Conservation (phyloP, 2,329 filamentous ascomycete genomes). For the Fusarium austroafricanum region DNA sequence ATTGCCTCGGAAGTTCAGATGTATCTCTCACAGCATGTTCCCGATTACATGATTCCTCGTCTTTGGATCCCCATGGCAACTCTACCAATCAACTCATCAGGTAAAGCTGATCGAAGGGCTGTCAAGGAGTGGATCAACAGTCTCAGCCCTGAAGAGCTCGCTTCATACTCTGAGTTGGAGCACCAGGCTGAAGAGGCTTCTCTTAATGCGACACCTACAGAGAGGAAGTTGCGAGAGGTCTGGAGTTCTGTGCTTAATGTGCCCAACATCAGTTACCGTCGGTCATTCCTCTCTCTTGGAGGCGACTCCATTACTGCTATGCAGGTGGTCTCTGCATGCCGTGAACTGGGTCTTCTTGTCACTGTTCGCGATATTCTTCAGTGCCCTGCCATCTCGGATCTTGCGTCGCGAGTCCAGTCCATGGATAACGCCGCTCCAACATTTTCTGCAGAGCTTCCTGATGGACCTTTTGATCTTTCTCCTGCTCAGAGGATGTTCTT, state of each 20-base stretch:
- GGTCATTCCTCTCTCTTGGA: not conserved
- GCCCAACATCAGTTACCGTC: not conserved
- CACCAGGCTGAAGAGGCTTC: not conserved
- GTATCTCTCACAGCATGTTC: not conserved
- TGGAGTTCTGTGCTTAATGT: not conserved
- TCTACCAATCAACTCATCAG: not conserved
- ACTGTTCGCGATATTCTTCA: slow-evolving; percentile 4
- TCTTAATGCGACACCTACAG: not conserved
- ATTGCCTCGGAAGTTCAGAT: not conserved
- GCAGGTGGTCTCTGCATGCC: not conserved
- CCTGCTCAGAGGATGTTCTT: slow-evolving; percentile 5
- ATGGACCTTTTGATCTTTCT: not conserved
- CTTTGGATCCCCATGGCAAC: slow-evolving; percentile 7
- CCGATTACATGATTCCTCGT: slow-evolving; percentile 5
- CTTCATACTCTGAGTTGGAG: not conserved
- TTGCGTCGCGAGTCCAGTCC: not conserved
- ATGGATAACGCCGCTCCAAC: not conserved
- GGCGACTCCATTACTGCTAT: not conserved
- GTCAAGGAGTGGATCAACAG: not conserved
- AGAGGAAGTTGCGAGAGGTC: not conserved
- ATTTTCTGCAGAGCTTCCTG: not conserved
- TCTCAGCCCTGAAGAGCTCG: not conserved
- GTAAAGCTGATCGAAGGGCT: slow-evolving; percentile 2
- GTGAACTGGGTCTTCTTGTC: not conserved
- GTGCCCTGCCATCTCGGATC: not conserved